Conservation (phyloP, 139 green algal genomes). For the Volvox reticuliferus region DNA sequence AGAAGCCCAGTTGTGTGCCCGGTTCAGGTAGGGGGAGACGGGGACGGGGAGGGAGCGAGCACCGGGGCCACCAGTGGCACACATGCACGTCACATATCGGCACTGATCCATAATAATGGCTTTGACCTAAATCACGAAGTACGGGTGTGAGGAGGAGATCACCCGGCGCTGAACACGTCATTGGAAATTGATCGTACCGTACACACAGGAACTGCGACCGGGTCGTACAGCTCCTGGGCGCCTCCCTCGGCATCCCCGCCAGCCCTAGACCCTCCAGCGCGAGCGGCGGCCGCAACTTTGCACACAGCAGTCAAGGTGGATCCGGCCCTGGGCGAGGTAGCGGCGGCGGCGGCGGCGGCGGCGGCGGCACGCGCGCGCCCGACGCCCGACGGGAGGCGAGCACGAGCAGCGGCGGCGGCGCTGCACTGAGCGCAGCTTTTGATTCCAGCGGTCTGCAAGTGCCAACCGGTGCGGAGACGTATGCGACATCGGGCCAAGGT, state of each 20-base stretch:
- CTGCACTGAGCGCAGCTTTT: neutral
- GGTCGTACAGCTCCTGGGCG: conserved; percentile 76
- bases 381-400: neutral
- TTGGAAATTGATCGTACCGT: too few relatives aligned
- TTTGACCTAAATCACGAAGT: too few relatives aligned
- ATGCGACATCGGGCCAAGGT: neutral
- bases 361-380: too few relatives aligned
- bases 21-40: conserved; percentile 38
- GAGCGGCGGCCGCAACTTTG: neutral
- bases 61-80: too few relatives aligned
- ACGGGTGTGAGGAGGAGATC: too few relatives aligned
- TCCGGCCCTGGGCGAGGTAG: too few relatives aligned
- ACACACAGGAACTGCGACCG: conserved; percentile 41
- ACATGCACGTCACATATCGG: too few relatives aligned
- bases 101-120: too few relatives aligned
- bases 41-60: neutral
- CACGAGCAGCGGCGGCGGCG: neutral
- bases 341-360: neutral
- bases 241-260: conserved; percentile 60
- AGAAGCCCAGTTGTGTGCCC: conserved; percentile 75
- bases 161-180: too few relatives aligned
- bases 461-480: conserved; percentile 5
- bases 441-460: too few relatives aligned
- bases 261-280: neutral
- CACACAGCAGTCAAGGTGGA: neutral